These are phyloP conservation scores for Adansonia rubrostipa DNA, from an alignment of 441 rosid species.

Conservation along the genomic window DNA sequence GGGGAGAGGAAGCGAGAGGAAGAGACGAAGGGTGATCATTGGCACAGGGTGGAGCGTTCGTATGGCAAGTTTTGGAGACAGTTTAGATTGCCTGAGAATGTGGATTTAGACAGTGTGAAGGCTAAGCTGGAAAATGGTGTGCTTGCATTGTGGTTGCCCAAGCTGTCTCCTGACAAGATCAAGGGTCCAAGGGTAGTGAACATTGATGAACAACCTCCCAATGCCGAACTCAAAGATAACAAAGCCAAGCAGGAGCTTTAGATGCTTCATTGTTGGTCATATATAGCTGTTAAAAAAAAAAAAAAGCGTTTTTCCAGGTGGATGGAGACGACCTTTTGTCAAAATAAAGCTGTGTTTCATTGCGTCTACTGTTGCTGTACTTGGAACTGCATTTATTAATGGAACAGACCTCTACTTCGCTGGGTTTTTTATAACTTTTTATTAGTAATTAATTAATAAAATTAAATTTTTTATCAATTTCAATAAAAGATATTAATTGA, in stretches of 20 bases:
- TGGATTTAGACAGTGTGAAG: slow-evolving; percentile 57
- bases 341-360: no score
- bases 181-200: slow-evolving; percentile 61
- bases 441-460: no score
- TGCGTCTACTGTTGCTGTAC: no score
- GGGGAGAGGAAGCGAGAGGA: slow-evolving; percentile 75
- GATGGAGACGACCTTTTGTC: no score
- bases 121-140: slow-evolving; percentile 80
- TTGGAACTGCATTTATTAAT: no score
- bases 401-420: no score
- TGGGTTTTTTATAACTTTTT: no score
- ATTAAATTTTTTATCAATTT: no score
- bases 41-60: slow-evolving; percentile 78
- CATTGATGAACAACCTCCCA: slow-evolving; percentile 38
- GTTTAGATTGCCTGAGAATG: slow-evolving; percentile 71
- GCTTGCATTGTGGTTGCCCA: slow-evolving; percentile 51
- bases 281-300: no score
- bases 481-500: no score
- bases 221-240: slow-evolving; percentile 32
- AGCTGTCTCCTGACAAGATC: slow-evolving; percentile 60
- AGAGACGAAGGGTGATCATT: slow-evolving; percentile 65
- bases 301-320: no score
- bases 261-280: neutral
- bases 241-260: slow-evolving; percentile 52
- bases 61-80: slow-evolving; percentile 82